Percentiles rank a stretch among this genome's conserved stretches.
Conservation (phyloP, 345 rosid genomes). For the Physaria fendleri region DNA sequence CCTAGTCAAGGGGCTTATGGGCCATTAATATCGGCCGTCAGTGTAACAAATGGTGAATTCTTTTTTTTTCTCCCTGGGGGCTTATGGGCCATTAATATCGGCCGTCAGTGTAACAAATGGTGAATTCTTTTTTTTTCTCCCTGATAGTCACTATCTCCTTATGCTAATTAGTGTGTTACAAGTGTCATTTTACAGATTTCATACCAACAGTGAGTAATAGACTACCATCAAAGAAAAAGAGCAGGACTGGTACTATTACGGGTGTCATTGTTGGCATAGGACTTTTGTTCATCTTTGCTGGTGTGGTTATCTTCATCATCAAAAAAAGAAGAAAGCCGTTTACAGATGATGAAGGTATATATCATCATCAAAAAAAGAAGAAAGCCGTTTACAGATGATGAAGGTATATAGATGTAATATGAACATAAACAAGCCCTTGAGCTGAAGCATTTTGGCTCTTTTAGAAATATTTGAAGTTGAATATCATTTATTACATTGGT, state of each 20-base stretch:
- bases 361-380: conserved; percentile 37
- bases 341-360: conserved; percentile 60
- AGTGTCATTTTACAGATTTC: conserved; percentile 44
- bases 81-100: conserved; percentile 36
- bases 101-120: conserved; percentile 46
- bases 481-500: not conserved
- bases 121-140: not conserved
- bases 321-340: conserved; percentile 32
- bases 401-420: conserved; percentile 43
- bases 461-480: not conserved
- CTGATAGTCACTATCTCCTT: not conserved
- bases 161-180: not conserved
- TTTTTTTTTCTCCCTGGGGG: too few species aligned
- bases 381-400: conserved; percentile 36
- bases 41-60: conserved; percentile 26
- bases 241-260: conserved; percentile 25
- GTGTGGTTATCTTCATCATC: conserved; percentile 29
- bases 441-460: not conserved
- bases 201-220: conserved; percentile 48
- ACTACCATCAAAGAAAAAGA: conserved; percentile 31
- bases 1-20: conserved; percentile 37
- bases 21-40: conserved; percentile 44
- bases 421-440: not conserved
- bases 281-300: conserved; percentile 29
- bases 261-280: conserved; percentile 27